Evolutionary conservation across 2,329 filamentous ascomycete genomes (phyloP), one percentile per base, ranked within the genome.

Genomic region (Trichoderma cornu-damae): DNA sequence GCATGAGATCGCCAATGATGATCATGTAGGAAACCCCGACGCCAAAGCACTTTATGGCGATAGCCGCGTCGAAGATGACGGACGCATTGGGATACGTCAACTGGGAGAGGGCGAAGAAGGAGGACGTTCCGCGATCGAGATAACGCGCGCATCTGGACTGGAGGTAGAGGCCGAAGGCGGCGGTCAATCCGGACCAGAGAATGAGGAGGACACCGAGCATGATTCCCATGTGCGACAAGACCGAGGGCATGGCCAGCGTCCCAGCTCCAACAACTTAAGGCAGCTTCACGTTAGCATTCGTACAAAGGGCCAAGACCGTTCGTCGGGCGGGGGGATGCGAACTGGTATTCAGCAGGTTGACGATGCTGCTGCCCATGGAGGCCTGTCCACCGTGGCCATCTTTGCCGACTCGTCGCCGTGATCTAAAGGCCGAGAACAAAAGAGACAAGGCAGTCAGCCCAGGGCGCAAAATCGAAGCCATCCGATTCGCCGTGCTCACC

Each of bases 1-100:
- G 94, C 94, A 99, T 99, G 61, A 99, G 77, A 70, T 99, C 94
- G 50, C 94, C 94, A 65, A 99, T 97, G 67, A 99, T 97, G 68
- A 99, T 99, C 66, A 99, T 83, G 74, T 99, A 99, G 66, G 91
- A 96, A 59, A 97, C 90, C 20, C 89, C 94, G 8, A 99, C 94
- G 35, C 94, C 94, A 69, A 99, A 99, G 73, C 94, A 99, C 72
- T 99, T 99, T 68, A 99, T 85, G 11, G 93, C 91, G 69, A 99
- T 99, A 5, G 94, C 94, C 6, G 87, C 86, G 73, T 99, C 94
- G 71, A 99, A 99, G 44, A 97, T 80, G 46, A 99, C 90, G 7
- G 94, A 90, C 2, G 93, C 91, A 70, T 96, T 96, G 1, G 94
- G 94, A 67, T 97, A 99, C 4, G 94, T 97, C 61, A 99, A 84